Evolutionary conservation across 73 alveolate species (phyloP), one percentile per base, ranked within the genome.

Genomic region (Blepharisma japonicum): DNA sequence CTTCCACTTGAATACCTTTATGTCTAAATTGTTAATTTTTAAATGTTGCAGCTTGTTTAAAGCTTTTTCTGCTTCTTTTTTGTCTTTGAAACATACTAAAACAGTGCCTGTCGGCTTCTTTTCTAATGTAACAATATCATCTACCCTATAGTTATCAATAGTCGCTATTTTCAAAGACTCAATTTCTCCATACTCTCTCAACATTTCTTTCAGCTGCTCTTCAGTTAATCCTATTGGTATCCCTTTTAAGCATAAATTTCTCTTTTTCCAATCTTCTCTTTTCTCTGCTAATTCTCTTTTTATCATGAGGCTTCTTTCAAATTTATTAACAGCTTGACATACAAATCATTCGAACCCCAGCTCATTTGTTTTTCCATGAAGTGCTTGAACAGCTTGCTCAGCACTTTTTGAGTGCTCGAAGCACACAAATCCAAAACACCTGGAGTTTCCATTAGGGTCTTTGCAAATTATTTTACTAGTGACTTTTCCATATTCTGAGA

Each of bases 271-370:
- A 18, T 61, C 23, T 61, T 61, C 74, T 25, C 23, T 39, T 14
- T 18, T 25, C 23, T 20, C 47, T 14, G 18, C 50, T n/a, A 14
- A 2, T 25, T 61, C 23, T 14, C 14, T 0, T 61, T 61, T 61
- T 14, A 20, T n/a, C 11, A n/a, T 25, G 18, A 61, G 14, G 3
- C 14, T n/a, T 25, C 74, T 61, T 18, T 61, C 74, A 14, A 9
- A 8, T 14, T 25, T n/a, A 4, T 25, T 61, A 3, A 61, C 47
- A 25, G 18, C 23, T 25, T 9, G 38, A 18, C 46, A 14, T 18
- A 61, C 39, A 61, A 61, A 61, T 39, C 74, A 61, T 39, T 18
- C 38, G 23, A 61, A 18, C 14, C 74, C 74, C 38, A 8, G 18
- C n/a, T 11, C 11, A 20, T 53, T 11, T 9, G 14, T 25, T 25